A percentile compares a stretch with the other conserved stretches of the same genome.
phyloP scores from a whole-genome alignment of 75 land plant genomes.

The Cupressus sempervirens region DNA sequence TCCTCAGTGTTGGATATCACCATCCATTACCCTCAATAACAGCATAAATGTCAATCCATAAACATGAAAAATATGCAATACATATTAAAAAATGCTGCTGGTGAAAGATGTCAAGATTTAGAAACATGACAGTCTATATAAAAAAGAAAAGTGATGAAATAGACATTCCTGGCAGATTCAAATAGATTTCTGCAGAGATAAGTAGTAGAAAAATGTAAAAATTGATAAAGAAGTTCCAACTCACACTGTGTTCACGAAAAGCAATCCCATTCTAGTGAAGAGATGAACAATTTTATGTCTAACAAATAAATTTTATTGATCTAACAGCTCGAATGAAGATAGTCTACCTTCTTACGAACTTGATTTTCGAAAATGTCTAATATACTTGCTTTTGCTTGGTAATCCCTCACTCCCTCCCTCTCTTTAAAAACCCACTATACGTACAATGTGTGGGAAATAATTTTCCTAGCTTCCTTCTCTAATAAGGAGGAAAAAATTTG shows the following conservation, averaged over 20 bases:
- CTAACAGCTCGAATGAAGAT: not conserved
- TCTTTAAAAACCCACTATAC: not conserved
- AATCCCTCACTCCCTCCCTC: too few species aligned
- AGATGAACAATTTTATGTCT: not conserved
- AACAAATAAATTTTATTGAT: not conserved
- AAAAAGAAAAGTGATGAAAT: not conserved
- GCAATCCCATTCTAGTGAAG: not conserved
- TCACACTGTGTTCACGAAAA: not conserved
- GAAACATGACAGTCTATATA: not conserved
- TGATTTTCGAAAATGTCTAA: not conserved
- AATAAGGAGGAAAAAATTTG: too few species aligned
- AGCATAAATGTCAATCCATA: not conserved
- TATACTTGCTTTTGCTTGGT: not conserved
- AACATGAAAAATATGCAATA: not conserved
- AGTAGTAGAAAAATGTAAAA: not conserved
- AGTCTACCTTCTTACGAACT: too few species aligned
- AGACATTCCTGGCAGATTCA: not conserved
- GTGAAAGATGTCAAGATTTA: not conserved
- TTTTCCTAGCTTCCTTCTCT: too few species aligned
- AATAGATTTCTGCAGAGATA: not conserved
- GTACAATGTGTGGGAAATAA: not conserved
- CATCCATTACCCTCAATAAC: not conserved
- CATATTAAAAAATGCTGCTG: not conserved
- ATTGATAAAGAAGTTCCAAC: not conserved
- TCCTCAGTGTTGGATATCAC: constrained; percentile 5